Evolutionary conservation across 2,329 filamentous ascomycete genomes (phyloP), one percentile per base, ranked within the genome.

Genomic region (Sporothrix phasma): DNA sequence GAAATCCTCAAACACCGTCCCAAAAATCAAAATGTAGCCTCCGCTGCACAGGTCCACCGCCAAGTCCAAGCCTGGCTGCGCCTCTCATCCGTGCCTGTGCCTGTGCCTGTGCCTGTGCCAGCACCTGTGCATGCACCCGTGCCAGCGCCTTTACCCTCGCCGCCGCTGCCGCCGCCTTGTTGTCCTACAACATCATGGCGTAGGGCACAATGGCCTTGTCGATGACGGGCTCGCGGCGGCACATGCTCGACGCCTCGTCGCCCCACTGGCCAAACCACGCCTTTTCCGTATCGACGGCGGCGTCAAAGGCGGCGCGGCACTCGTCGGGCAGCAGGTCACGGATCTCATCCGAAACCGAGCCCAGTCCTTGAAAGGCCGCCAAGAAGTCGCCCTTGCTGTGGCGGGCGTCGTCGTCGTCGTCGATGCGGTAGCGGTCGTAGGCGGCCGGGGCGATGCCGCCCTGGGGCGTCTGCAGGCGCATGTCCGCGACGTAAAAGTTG

Each of bases 251-350:
- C 41, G 74, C 79, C 75, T 97, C 92, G 5, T 83, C 80, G 17
- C 83, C 83, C 90, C 92, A 96, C 67, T 81, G 82, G 37, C 75
- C 78, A 73, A 89, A 89, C 89, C 92, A 97, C 62, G 81, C 76
- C 66, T 76, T 74, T 74, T 96, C 90, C 63, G 81, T 79, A 11
- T 76, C 76, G 61, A 86, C 78, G 3, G 90, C 87, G 62, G 82
- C 78, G 60, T 91, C 79, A 67, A 96, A 92, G 0, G 89, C 88
- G 43, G 79, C 77, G 43, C 88, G 83, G 73, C 90, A 94, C 67
- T 90, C 86, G 1, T 81, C 74, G 1, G 88, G 88, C 65, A 92
- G 78, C 65, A 88, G 79, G 34, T 84, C 81, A 64, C 83, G 78
- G 67, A 91, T 79, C 10, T 90, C 88, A 59, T 85, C 80, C 1